Conservation (phyloP, 2,329 filamentous ascomycete genomes). For the Ustulina deusta region DNA sequence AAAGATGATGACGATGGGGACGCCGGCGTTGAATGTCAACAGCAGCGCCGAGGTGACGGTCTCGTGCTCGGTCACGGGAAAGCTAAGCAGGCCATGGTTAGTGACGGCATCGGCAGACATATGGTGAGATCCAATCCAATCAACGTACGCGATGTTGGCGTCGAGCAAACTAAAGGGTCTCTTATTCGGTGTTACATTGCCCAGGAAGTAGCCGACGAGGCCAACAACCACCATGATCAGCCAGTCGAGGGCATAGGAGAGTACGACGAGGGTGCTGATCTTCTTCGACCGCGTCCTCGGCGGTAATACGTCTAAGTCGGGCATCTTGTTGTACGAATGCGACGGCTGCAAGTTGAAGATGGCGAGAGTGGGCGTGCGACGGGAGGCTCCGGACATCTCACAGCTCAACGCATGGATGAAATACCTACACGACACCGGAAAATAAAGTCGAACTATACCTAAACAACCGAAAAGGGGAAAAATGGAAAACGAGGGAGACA, state of each 20-base stretch:
- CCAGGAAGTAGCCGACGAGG: constrained; percentile 69
- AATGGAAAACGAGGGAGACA: not conserved
- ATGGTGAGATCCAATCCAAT: not conserved
- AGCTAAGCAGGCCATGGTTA: constrained; percentile 58
- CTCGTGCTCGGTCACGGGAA: constrained; percentile 76
- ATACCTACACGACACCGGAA: too few relatives aligned
- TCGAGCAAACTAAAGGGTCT: constrained; percentile 79
- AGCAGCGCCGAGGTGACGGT: constrained; percentile 77
- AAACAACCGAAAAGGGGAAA: not conserved
- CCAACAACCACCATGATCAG: constrained; percentile 71
- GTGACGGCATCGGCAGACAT: not conserved
- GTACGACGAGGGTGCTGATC: constrained; percentile 58
- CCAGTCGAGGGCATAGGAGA: constrained; percentile 82
- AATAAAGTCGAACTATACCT: too few relatives aligned
- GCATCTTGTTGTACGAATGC: constrained; percentile 50
- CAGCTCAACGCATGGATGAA: constrained; percentile 28
- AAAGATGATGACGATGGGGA: constrained; percentile 76
- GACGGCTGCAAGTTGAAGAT: constrained; percentile 42
- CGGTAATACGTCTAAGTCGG: constrained; percentile 43
- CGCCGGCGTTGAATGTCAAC: constrained; percentile 70
- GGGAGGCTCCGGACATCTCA: constrained; percentile 48
- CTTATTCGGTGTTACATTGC: constrained; percentile 71
- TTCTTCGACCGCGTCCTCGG: constrained; percentile 42
- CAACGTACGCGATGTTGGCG: constrained; percentile 76
- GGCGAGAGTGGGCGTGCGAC: constrained; percentile 40